A percentile compares a stretch with the other conserved stretches of the same genome.
phyloP scores from a whole-genome alignment of 805 yeast genomes.

The Kodamaea leandrae region DNA sequence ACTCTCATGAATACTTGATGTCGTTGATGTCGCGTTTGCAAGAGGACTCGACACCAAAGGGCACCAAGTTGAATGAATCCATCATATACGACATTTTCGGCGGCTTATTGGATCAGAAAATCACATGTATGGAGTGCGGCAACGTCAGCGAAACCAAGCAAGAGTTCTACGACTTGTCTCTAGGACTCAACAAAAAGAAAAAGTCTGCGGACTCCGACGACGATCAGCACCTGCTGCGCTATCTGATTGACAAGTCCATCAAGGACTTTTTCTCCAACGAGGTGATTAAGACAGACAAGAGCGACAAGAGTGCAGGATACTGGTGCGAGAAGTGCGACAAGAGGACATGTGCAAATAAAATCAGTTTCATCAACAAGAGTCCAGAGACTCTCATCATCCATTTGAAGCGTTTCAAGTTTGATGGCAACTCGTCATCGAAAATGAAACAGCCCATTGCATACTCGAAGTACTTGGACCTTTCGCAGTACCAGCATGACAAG shows the following conservation, averaged over 20 bases:
- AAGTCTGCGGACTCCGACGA: conserved; percentile 1
- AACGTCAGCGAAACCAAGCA: conserved; percentile 83
- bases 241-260: conserved; percentile 74
- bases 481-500: conserved; percentile 45
- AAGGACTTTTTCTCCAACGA: conserved; percentile 83
- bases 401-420: conserved; percentile 86
- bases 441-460: conserved; percentile 84
- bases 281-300: conserved; percentile 61
- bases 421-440: conserved; percentile 75
- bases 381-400: conserved; percentile 89
- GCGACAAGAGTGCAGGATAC: conserved; percentile 69
- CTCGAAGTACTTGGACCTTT: conserved; percentile 71
- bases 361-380: conserved; percentile 68
- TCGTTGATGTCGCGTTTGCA: conserved; percentile 82
- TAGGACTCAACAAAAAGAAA: conserved; percentile 59
- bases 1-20: conserved; percentile 96
- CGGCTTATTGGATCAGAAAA: conserved; percentile 80
- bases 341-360: conserved; percentile 74
- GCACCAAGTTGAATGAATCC: conserved; percentile 76
- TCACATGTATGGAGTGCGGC: conserved; percentile 80
- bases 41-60: conserved; percentile 90
- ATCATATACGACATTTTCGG: conserved; percentile 93
- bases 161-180: conserved; percentile 88
- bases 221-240: conserved; percentile 38
- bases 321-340: conserved; percentile 83